phyloP scores from a whole-genome alignment of 768 basidiomycete genomes.

The Calvatia gigantea region DNA sequence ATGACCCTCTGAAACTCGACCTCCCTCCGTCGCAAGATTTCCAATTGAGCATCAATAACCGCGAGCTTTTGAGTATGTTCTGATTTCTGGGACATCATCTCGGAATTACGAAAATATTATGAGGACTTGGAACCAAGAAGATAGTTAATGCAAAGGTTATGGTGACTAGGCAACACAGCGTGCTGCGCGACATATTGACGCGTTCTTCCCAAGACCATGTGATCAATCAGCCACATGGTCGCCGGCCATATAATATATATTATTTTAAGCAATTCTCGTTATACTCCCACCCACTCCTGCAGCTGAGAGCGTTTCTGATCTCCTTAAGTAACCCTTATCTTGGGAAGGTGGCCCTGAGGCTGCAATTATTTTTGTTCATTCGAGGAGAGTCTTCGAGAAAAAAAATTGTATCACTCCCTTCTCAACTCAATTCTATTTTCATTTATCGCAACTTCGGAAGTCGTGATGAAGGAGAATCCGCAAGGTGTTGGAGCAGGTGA shows the following conservation, averaged over 20 bases:
- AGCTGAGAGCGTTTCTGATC: too few species aligned
- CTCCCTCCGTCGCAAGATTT: slow-evolving; percentile 32
- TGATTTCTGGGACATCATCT: neutral
- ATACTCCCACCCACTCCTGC: too few species aligned
- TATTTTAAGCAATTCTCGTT: neutral
- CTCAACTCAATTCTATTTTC: too few species aligned
- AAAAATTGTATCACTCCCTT: too few species aligned
- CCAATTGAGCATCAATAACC: slow-evolving; percentile 34
- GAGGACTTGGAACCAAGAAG: neutral
- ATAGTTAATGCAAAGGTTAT: neutral
- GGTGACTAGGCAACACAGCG: neutral
- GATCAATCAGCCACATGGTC: neutral
- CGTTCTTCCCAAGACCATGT: neutral
- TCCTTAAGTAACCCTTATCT: too few species aligned
- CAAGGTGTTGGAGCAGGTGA: slow-evolving; percentile 5
- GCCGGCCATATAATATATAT: too few species aligned
- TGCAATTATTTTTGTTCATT: too few species aligned
- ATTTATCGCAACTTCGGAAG: neutral
- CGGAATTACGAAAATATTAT: neutral
- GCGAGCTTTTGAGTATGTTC: slow-evolving; percentile 25
- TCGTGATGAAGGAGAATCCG: neutral
- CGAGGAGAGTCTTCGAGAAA: too few species aligned
- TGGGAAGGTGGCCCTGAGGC: too few species aligned
- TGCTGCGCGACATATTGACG: neutral
- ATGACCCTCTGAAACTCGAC: slow-evolving; percentile 37